These are phyloP conservation scores for Cucurbita argyrosperma DNA, from an alignment of 306 rosid genomes.

Conservation along the genomic window DNA sequence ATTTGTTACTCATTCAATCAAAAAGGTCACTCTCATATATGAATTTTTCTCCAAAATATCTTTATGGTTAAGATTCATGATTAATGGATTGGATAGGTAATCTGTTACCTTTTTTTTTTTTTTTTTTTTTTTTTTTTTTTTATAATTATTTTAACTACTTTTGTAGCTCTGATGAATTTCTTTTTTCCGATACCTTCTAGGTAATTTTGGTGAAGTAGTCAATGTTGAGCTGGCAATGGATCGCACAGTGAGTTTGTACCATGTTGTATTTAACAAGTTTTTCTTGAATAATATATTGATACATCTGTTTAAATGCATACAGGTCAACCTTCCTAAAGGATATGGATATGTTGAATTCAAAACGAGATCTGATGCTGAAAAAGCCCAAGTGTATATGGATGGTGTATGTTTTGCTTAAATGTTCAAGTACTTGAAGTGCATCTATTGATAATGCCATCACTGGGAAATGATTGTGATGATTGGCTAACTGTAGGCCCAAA, in stretches of 20 bases:
- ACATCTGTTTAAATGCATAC: neutral
- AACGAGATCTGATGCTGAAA: constrained; percentile 79
- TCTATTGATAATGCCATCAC: neutral
- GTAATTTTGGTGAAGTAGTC: constrained; percentile 79
- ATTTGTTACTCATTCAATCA: neutral
- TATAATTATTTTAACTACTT: neutral
- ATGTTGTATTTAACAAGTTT: neutral
- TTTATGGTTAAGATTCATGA: neutral
- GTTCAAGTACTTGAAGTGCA: neutral
- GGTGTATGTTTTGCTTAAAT: constrained; percentile 53
- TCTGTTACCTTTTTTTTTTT: neutral
- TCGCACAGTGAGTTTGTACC: constrained; percentile 50
- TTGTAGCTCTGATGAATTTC: neutral
- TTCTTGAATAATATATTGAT: neutral
- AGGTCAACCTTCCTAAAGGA: constrained; percentile 97
- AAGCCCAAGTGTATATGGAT: constrained; percentile 74
- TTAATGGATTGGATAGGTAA: neutral
- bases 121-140: neutral
- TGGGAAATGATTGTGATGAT: neutral
- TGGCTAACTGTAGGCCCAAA: constrained; percentile 67
- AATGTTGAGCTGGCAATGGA: constrained; percentile 93
- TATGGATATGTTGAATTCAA: constrained; percentile 90
- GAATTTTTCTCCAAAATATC: neutral
- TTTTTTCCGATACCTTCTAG: constrained; percentile 20
- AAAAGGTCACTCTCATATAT: neutral